Percentiles rank a stretch among this genome's conserved stretches.
phyloP scores from a whole-genome alignment of 2,329 filamentous ascomycete species.

The Rachicladosporium sp. region DNA sequence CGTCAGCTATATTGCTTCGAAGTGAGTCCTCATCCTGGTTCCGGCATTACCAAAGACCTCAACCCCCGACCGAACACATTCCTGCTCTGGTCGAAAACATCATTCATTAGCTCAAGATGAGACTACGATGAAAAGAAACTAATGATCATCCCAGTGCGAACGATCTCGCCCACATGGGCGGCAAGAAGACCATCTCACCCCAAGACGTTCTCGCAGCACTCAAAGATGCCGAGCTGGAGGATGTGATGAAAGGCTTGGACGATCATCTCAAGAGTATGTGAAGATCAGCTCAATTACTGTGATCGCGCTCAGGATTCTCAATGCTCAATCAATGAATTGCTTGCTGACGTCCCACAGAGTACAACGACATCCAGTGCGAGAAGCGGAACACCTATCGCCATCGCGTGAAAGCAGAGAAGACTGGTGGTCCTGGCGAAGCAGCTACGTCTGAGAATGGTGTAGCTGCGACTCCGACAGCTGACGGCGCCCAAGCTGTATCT shows the following conservation, averaged over 20 bases:
- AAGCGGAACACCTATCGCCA: conserved; percentile 63
- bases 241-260: conserved; percentile 60
- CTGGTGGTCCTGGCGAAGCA: conserved; percentile 10
- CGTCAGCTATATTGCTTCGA: conserved; percentile 63
- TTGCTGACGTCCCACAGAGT: conserved; percentile 39
- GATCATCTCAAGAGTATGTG: conserved; percentile 61
- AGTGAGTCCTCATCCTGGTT: conserved; percentile 40
- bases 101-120: too few relatives aligned
- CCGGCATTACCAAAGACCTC: background rate
- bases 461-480: background rate
- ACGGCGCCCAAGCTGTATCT: background rate
- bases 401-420: conserved; percentile 55
- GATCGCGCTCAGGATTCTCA: too few relatives aligned
- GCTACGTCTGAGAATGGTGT: too few relatives aligned
- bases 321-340: background rate
- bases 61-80: too few relatives aligned
- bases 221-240: conserved; percentile 61
- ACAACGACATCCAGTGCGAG: conserved; percentile 59
- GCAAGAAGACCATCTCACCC: conserved; percentile 68
- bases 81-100: too few relatives aligned
- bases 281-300: too few relatives aligned
- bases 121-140: too few relatives aligned
- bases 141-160: conserved; percentile 48
- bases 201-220: conserved; percentile 65
- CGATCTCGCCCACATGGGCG: conserved; percentile 51